Conservation (phyloP, 768 basidiomycete species). For the Pleurotus platypus region DNA sequence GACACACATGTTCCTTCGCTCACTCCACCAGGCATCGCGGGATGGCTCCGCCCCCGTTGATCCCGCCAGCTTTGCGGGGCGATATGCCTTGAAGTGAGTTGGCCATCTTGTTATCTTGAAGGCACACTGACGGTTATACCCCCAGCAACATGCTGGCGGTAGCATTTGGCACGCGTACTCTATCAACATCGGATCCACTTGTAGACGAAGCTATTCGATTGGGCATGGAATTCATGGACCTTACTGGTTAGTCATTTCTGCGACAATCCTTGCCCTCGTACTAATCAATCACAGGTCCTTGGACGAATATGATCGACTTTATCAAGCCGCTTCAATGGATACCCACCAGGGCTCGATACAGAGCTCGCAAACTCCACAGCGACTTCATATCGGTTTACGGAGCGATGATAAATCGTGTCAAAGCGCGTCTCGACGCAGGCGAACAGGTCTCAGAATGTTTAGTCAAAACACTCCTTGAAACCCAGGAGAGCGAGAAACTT, state of each 20-base stretch:
- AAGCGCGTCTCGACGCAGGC: conserved; percentile 22
- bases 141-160: conserved; percentile 18
- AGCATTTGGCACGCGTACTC: conserved; percentile 17
- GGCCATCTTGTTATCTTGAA: not conserved
- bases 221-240: conserved; percentile 17
- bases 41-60: conserved; percentile 14
- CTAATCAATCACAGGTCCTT: conserved; percentile 10
- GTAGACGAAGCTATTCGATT: conserved; percentile 13
- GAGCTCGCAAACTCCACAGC: conserved; percentile 15
- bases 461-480: conserved; percentile 24
- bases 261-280: not conserved
- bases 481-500: conserved; percentile 22
- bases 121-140: not conserved
- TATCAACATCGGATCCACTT: conserved; percentile 11
- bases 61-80: conserved; percentile 12
- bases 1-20: conserved; percentile 14
- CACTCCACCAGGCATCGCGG: conserved; percentile 11
- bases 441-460: conserved; percentile 29
- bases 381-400: conserved; percentile 26
- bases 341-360: conserved; percentile 11
- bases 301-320: conserved; percentile 20
- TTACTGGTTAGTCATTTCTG: conserved; percentile 5
- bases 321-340: conserved; percentile 14
- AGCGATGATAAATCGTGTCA: conserved; percentile 21
- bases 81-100: conserved; percentile 17